Evolutionary conservation across 139 green algal genomes (phyloP), one percentile per base, ranked within the genome.

Genomic region (Asterochloris erici): DNA sequence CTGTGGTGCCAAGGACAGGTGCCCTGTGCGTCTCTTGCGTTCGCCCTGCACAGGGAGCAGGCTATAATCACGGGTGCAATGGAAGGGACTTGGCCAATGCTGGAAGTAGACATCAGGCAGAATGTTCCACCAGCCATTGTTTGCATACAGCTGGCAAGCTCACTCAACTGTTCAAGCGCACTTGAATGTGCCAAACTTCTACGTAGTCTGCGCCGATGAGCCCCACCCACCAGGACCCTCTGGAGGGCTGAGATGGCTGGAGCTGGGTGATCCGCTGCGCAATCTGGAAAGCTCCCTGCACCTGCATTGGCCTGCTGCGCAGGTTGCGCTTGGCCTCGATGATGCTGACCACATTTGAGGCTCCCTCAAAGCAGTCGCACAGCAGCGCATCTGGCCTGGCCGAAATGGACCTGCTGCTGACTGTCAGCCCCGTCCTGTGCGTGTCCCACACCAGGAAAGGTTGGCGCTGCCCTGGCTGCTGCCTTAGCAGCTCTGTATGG

Each of bases 271-370:
- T 16, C 73, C 73, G 73, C 73, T 78, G 73, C 27, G 28, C 73
- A 78, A 78, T 28, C 73, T 78, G 73, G 27, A 78, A 78, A 63
- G 73, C 73, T 38, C n/a, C 26, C 60, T 19, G 28, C 60, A 78
- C 73, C 21, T 78, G n/a, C 28, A 62, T 78, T 15, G 60, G 60
- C 28, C 28, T 38, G 60, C 61, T 38, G 60, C 14, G 12, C 26
- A 78, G 73, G n/a, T 28, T 78, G 73, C n/a, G 60, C 61, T 63
- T 78, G 73, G 73, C 73, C 61, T 78, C 73, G 16, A 78, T 27
- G 60, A 78, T 38, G 61, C 28, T 14, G 9, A 78, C 73, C 61
- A 78, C 27, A 38, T 78, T 78, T 28, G 73, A 26, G 60, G 73
- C 73, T 38, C n/a, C 73, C 61, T 28, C 73, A 62, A 12, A 78